A percentile compares a stretch with the other conserved stretches of the same genome.
phyloP scores from a whole-genome alignment of 331 rosid species.

The Quercus phellos region DNA sequence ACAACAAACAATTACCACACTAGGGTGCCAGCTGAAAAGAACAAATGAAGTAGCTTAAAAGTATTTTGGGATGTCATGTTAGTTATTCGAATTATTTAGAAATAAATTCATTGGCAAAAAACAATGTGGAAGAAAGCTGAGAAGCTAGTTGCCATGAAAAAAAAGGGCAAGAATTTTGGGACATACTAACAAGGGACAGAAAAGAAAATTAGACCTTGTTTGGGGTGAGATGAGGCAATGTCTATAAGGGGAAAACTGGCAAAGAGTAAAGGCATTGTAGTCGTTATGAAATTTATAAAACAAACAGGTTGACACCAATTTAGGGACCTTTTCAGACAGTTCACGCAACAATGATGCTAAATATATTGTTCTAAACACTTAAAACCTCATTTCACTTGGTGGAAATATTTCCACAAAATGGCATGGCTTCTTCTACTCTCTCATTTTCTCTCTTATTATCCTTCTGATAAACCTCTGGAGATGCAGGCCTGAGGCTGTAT shows the following conservation, averaged over 20 bases:
- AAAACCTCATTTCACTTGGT: not conserved
- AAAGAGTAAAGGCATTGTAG: not conserved
- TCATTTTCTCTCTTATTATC: not conserved
- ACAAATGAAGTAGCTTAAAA: not conserved
- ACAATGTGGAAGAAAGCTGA: not conserved
- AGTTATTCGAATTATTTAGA: not conserved
- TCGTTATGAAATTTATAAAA: not conserved
- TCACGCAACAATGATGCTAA: not conserved
- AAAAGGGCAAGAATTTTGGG: not conserved
- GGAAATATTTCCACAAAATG: not conserved
- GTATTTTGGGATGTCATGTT: not conserved
- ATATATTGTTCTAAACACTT: not conserved
- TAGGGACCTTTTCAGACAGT: not conserved
- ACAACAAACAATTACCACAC: conserved; percentile 2
- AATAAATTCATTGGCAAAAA: not conserved
- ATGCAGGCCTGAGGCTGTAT: not conserved
- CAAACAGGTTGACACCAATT: not conserved
- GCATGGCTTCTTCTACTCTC: not conserved
- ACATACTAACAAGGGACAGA: not conserved
- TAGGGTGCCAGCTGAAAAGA: not conserved
- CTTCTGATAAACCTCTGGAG: not conserved
- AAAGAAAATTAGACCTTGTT: not conserved
- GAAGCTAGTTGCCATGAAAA: not conserved
- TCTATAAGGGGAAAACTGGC: not conserved
- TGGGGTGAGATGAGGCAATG: not conserved